These are phyloP conservation scores for Lippia alba DNA, from an alignment of 305 asterid genomes.

Conservation along the genomic window DNA sequence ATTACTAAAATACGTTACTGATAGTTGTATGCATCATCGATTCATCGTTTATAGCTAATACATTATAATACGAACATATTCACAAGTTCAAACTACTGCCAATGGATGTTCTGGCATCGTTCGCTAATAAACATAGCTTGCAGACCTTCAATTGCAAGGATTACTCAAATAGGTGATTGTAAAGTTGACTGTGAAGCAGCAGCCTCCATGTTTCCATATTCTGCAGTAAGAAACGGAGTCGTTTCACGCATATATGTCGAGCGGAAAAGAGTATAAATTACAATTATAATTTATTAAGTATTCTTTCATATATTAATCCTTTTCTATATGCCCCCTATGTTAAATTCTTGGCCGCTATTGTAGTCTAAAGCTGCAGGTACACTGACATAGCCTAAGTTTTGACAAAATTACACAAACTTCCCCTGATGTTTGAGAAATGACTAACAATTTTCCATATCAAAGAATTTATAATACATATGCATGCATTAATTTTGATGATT, in stretches of 20 bases:
- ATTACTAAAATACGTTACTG: background rate
- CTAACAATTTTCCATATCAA: too few relatives aligned
- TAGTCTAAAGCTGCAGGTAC: too few relatives aligned
- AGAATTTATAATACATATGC: too few relatives aligned
- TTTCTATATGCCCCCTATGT: too few relatives aligned
- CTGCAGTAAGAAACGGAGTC: slow-evolving; percentile 43
- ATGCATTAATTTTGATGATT: too few relatives aligned
- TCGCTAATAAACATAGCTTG: slow-evolving; percentile 21
- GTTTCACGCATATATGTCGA: slow-evolving; percentile 22
- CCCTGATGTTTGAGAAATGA: too few relatives aligned
- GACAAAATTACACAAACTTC: too few relatives aligned
- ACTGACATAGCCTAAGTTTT: too few relatives aligned
- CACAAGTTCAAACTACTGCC: slow-evolving; percentile 6
- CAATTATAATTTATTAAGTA: too few relatives aligned
- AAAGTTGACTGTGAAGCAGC: slow-evolving; percentile 35
- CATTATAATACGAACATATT: slow-evolving; percentile 1
- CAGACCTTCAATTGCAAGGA: slow-evolving; percentile 1
- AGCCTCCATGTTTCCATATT: slow-evolving; percentile 31
- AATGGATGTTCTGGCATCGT: slow-evolving; percentile 15
- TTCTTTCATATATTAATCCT: too few relatives aligned
- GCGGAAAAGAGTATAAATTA: background rate
- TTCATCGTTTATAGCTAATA: background rate
- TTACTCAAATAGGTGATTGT: slow-evolving; percentile 43
- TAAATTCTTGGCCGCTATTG: too few relatives aligned
- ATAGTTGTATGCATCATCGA: slow-evolving; percentile 13